Base-by-base conservation (phyloP, 2,329 filamentous ascomycete species). In the Beauveria medogensis region DNA sequence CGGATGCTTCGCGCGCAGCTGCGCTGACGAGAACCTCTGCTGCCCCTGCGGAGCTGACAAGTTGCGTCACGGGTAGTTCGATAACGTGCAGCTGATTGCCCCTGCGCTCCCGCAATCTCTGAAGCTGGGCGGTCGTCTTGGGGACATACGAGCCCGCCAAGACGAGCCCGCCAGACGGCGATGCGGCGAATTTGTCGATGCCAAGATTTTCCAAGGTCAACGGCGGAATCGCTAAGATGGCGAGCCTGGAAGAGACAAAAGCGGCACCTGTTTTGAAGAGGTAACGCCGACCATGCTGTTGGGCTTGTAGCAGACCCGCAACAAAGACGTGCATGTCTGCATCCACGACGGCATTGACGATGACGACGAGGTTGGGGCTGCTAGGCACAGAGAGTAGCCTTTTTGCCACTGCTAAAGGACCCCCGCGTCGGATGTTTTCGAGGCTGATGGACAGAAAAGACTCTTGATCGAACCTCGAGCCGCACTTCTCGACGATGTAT, bases 311-410 rank as follows among this genome's bases (percentile, higher is more conserved):
- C 4, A 83, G 69, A 0, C 80, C 82, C 1, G 77, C 71, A 0
- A 83, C 77, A 37, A 84, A 79, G 12, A 82, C 76, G 59, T 82
- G 77, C 77, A 84, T 82, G 62, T 84, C 81, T 5, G 75, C 73
- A 62, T 82, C 80, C 3, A 75, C 76, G 0, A 76, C 79, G 2
- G 81, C 79, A 65, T 83, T 84, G n/a, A 80, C 77, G 53, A 83
- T 75, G 0, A 84, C 69, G 18, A 82, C 78, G 1, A 72, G 50
- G 5, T 67, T 64, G 0, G 73, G 68, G 3, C 75, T 67, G 0
- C 63, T 62, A 6, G 75, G 66, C 24, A 82, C 64, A 16, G 63
- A 65, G 0, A 71, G 63, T 0, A 72, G 66, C 55, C 67, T 70
- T 18, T 63, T 50, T 2, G 67, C 61, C 2, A 72, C 69, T 1